phyloP scores from a whole-genome alignment of 73 alveolate species.

The Paramecium pentaurelia region DNA sequence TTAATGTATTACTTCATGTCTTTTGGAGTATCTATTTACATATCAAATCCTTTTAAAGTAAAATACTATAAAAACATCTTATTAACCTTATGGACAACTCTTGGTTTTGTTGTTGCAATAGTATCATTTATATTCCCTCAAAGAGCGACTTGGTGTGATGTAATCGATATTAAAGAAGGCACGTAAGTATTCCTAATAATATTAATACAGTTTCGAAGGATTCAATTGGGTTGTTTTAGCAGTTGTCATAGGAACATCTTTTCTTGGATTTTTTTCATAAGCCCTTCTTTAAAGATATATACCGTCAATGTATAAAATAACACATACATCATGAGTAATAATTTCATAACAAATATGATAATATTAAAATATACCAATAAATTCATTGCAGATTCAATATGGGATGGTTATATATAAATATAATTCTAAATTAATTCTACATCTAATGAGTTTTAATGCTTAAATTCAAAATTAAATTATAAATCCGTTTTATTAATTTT shows the following conservation, averaged over 20 bases:
- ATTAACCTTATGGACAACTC: background rate
- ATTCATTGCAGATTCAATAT: background rate
- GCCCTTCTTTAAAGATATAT: background rate
- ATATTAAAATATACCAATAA: too few relatives aligned
- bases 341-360: background rate
- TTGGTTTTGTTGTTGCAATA: background rate
- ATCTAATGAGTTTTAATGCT: background rate
- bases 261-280: background rate
- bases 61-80: slow-evolving; percentile 11
- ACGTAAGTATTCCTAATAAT: background rate
- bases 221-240: background rate
- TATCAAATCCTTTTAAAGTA: slow-evolving; percentile 23
- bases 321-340: background rate
- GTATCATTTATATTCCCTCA: background rate
- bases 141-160: background rate
- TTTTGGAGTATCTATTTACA: background rate
- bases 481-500: background rate
- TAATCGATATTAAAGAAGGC: background rate
- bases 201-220: background rate
- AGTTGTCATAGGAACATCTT: background rate
- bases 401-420: background rate
- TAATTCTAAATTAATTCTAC: background rate
- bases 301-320: background rate
- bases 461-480: background rate
- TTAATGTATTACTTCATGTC: slow-evolving; percentile 30